phyloP scores from a whole-genome alignment of 2,329 filamentous ascomycete genomes.

The Nigrospora sphaerica region DNA sequence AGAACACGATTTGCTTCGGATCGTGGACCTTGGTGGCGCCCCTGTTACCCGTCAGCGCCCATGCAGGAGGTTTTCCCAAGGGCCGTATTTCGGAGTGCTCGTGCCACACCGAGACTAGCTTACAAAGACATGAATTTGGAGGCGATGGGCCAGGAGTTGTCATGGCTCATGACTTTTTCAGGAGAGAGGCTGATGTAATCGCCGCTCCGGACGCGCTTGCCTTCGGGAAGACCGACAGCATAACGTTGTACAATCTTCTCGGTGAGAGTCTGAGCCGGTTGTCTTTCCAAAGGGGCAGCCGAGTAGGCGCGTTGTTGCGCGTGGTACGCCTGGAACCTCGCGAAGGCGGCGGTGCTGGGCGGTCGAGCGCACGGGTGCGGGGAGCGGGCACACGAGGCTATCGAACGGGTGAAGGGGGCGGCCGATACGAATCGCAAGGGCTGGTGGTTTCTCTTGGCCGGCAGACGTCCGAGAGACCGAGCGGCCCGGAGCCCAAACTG shows the following conservation, averaged over 20 bases:
- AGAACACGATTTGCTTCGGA: conserved; percentile 70
- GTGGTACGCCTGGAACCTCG: conserved; percentile 1
- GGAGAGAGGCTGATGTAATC: conserved; percentile 63
- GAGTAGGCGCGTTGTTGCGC: background rate
- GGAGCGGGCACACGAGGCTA: no score
- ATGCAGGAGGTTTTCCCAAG: no score
- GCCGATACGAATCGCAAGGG: background rate
- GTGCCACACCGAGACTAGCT: no score
- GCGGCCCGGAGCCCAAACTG: background rate
- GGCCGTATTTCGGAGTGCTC: no score
- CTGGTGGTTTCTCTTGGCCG: background rate
- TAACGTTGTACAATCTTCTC: conserved; percentile 4
- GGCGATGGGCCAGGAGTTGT: conserved; percentile 72
- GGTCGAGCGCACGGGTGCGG: no score
- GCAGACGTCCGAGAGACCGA: background rate
- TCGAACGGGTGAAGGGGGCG: background rate
- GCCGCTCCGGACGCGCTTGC: conserved; percentile 1
- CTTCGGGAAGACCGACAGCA: conserved; percentile 1
- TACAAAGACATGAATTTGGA: conserved; percentile 63
- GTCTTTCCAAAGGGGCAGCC: background rate
- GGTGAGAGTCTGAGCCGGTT: conserved; percentile 2
- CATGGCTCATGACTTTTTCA: conserved; percentile 76
- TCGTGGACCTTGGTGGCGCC: conserved; percentile 69
- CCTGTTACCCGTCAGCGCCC: no score
- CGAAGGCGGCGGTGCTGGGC: background rate